phyloP scores from a whole-genome alignment of 441 rosid species.

The Populus hybrid region DNA sequence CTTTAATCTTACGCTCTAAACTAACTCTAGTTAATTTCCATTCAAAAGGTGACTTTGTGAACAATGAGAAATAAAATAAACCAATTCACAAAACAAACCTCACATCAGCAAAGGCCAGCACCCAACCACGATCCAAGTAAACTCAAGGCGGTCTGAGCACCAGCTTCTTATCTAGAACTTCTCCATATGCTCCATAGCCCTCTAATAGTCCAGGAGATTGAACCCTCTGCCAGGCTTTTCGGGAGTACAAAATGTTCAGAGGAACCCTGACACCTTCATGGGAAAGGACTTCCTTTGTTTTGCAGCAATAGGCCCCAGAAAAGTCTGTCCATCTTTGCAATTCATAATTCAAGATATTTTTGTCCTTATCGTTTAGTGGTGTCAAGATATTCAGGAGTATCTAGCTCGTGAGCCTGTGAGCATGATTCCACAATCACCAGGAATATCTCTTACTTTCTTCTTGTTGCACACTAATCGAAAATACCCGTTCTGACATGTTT shows the following conservation, averaged over 20 bases:
- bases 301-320: slow-evolving; percentile 58
- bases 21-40: too few relatives aligned
- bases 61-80: slow-evolving; percentile 4
- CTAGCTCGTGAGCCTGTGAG: slow-evolving; percentile 23
- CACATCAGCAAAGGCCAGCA: slow-evolving; percentile 88
- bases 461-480: slow-evolving; percentile 60
- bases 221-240: slow-evolving; percentile 51
- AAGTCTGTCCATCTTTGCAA: slow-evolving; percentile 48
- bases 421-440: slow-evolving; percentile 25
- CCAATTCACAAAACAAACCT: slow-evolving; percentile 51
- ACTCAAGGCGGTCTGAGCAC: slow-evolving; percentile 68
- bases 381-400: slow-evolving; percentile 16
- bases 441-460: slow-evolving; percentile 43
- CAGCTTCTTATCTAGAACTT: slow-evolving; percentile 78
- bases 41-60: neutral
- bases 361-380: slow-evolving; percentile 16
- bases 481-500: slow-evolving; percentile 54
- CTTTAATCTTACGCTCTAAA: neutral
- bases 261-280: slow-evolving; percentile 75
- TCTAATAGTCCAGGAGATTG: slow-evolving; percentile 72
- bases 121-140: slow-evolving; percentile 97
- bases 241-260: slow-evolving; percentile 73
- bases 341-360: slow-evolving; percentile 18
- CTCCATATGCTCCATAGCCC: slow-evolving; percentile 95
- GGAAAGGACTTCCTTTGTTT: slow-evolving; percentile 63